A percentile compares a stretch with the other conserved stretches of the same genome.
Conservation (phyloP, 352 stramenopile genomes). For the Phytophthora quininea region DNA sequence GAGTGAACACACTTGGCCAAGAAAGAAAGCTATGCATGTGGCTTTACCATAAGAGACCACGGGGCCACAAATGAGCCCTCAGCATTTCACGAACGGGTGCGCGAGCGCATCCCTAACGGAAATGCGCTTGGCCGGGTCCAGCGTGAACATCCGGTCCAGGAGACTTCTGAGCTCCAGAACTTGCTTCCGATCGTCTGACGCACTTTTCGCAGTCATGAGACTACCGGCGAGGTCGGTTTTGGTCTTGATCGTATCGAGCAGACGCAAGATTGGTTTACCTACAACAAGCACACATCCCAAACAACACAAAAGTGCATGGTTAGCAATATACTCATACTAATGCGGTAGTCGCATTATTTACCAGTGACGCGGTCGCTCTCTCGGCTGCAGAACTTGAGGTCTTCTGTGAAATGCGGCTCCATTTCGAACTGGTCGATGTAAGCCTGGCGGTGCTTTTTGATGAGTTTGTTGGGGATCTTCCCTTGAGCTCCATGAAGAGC, state of each 20-base stretch:
- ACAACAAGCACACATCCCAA: slow-evolving; percentile 2
- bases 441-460: slow-evolving; percentile 78
- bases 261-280: slow-evolving; percentile 78
- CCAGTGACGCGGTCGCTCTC: slow-evolving; percentile 84
- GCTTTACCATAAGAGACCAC: slow-evolving; percentile 6
- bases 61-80: background rate
- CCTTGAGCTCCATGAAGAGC: slow-evolving; percentile 97
- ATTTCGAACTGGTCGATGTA: slow-evolving; percentile 86
- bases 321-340: too few species aligned
- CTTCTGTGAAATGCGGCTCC: slow-evolving; percentile 89
- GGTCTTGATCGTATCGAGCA: slow-evolving; percentile 69
- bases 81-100: slow-evolving; percentile 80
- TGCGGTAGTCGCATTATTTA: slow-evolving; percentile 22
- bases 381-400: slow-evolving; percentile 85
- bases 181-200: slow-evolving; percentile 68
- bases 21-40: background rate
- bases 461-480: slow-evolving; percentile 84
- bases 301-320: background rate
- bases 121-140: slow-evolving; percentile 85
- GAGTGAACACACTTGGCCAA: background rate
- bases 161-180: slow-evolving; percentile 73
- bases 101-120: slow-evolving; percentile 75
- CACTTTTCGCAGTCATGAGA: slow-evolving; percentile 65
- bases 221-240: slow-evolving; percentile 63
- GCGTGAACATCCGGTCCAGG: slow-evolving; percentile 82